Conservation (phyloP, 768 basidiomycete species). For the Tylopilus sp. region DNA sequence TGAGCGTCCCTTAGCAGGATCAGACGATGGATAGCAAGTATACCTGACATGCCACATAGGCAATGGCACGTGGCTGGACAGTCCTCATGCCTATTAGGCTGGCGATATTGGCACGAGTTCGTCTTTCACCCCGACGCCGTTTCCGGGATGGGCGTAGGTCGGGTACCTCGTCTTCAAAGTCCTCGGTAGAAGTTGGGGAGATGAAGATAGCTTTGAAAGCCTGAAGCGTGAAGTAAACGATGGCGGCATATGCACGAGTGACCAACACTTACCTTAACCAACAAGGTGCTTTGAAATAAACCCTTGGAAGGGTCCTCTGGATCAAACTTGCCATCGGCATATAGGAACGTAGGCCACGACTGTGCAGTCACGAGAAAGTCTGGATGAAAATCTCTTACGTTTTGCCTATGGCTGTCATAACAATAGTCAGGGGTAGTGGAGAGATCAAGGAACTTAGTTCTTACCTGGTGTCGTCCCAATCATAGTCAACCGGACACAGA, state of each 20-base stretch:
- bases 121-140: background rate
- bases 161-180: background rate
- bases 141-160: background rate
- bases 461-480: background rate
- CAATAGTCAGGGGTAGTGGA: too few species aligned
- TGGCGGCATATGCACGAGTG: background rate
- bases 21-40: too few species aligned
- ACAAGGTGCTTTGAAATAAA: background rate
- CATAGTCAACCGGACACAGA: background rate
- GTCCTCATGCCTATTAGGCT: background rate
- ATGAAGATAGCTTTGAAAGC: slow-evolving; percentile 2
- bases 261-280: background rate
- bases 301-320: background rate
- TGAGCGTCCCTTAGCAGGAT: background rate
- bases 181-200: background rate
- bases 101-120: background rate
- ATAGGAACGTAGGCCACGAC: slow-evolving; percentile 2
- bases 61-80: slow-evolving; percentile 1
- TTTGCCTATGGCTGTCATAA: slow-evolving; percentile 1
- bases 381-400: background rate
- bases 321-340: background rate
- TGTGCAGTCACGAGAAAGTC: background rate
- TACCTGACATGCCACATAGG: slow-evolving; percentile 6
- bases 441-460: too few species aligned
- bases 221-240: background rate